Evolutionary conservation across 805 yeast genomes (phyloP).

Genomic region (Saccharomycopsis selenospora): DNA sequence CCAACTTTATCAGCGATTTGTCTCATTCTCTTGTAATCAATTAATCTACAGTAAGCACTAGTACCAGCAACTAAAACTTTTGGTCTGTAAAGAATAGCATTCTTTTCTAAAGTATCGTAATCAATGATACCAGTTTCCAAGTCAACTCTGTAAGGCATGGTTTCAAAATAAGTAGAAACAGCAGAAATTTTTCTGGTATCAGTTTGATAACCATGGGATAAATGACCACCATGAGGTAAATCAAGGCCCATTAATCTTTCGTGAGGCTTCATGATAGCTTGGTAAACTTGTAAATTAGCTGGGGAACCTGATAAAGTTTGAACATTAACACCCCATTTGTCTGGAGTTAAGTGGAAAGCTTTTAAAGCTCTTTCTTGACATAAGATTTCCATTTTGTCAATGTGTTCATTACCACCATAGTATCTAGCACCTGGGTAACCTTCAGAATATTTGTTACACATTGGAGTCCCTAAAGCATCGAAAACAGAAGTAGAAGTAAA

Average conservation of each 20-base stretch:
- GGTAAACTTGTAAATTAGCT: slow-evolving; percentile 94
- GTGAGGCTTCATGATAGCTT: slow-evolving; percentile 89
- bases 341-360: slow-evolving; percentile 75
- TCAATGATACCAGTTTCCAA: slow-evolving; percentile 91
- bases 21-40: slow-evolving; percentile 95
- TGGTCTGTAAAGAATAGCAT: slow-evolving; percentile 89
- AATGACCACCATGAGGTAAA: slow-evolving; percentile 97
- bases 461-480: slow-evolving; percentile 94
- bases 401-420: slow-evolving; percentile 97
- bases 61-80: slow-evolving; percentile 97
- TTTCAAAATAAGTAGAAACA: slow-evolving; percentile 93
- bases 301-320: slow-evolving; percentile 97
- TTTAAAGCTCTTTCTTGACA: slow-evolving; percentile 93
- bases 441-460: slow-evolving; percentile 98
- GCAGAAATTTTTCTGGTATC: slow-evolving; percentile 85
- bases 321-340: slow-evolving; percentile 96
- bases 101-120: slow-evolving; percentile 89
- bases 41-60: slow-evolving; percentile 93
- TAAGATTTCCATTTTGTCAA: slow-evolving; percentile 84
- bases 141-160: slow-evolving; percentile 96
- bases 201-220: slow-evolving; percentile 98
- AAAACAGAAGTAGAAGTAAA: slow-evolving; percentile 94
- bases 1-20: slow-evolving; percentile 96
- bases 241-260: slow-evolving; percentile 98
- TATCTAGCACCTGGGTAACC: slow-evolving; percentile 99